Evolutionary conservation across 352 stramenopile species (phyloP).

Genomic region (Phytopythium boreale): DNA sequence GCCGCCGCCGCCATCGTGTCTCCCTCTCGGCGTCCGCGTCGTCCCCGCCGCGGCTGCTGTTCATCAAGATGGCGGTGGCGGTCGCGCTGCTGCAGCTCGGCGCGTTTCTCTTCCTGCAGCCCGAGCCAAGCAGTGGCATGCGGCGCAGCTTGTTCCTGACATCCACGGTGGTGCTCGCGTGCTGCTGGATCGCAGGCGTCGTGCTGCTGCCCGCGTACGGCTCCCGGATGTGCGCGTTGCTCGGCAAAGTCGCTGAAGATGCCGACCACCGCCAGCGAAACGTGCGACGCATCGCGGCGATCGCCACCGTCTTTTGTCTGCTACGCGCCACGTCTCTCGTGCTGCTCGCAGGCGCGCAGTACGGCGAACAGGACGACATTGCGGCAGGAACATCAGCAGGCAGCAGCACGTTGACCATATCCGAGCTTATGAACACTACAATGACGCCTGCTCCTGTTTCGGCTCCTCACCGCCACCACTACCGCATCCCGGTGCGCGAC

Average conservation of each 20-base stretch:
- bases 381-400: conserved; percentile 5
- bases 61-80: conserved; percentile 47
- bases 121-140: conserved; percentile 22
- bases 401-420: conserved; percentile 5
- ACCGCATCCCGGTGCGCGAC: conserved; percentile 33
- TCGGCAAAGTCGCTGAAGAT: conserved; percentile 56
- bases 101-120: conserved; percentile 37
- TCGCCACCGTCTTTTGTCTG: conserved; percentile 51
- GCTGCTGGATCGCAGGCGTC: conserved; percentile 47
- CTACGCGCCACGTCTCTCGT: conserved; percentile 45
- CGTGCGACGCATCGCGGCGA: conserved; percentile 55
- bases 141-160: conserved; percentile 43
- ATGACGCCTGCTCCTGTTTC: conserved; percentile 2
- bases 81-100: conserved; percentile 49
- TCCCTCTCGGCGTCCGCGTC: conserved; percentile 1
- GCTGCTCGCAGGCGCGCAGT: conserved; percentile 45
- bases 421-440: not conserved
- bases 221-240: conserved; percentile 45
- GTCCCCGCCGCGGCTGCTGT: conserved; percentile 40
- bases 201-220: conserved; percentile 54
- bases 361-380: conserved; percentile 7
- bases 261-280: conserved; percentile 45
- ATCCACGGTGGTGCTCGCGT: conserved; percentile 39
- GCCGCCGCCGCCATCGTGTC: not conserved
- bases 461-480: conserved; percentile 8